Conservation (phyloP, 176 grass and related monocot genomes). For the Raddia distichophylla region DNA sequence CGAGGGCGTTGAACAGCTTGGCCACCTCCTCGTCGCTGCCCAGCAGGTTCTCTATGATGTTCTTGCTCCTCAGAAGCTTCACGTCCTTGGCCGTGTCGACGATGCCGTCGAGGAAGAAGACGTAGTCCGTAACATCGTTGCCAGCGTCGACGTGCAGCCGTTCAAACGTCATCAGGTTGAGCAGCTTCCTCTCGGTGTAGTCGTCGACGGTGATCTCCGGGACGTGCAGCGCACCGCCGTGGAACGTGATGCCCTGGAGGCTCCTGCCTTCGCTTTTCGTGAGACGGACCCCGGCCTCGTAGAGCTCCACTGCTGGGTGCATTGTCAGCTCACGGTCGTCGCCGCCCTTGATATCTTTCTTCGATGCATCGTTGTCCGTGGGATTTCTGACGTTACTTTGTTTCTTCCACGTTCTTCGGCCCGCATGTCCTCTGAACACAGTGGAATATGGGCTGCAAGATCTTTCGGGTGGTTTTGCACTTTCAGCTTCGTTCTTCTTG, state of each 20-base stretch:
- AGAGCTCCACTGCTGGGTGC: constrained; percentile 43
- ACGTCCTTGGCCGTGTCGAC: constrained; percentile 59
- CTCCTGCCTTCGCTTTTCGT: neutral
- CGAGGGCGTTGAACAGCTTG: constrained; percentile 10
- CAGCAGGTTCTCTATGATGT: neutral
- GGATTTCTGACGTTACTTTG: too few species aligned
- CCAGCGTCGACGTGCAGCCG: constrained; percentile 37
- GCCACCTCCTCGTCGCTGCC: constrained; percentile 39
- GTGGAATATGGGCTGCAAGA: too few species aligned
- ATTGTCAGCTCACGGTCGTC: neutral
- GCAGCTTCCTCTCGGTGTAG: constrained; percentile 42
- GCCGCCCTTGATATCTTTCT: too few species aligned
- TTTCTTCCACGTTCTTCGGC: neutral
- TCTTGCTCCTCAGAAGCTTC: constrained; percentile 38
- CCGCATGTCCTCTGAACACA: neutral
- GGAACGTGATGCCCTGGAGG: constrained; percentile 44
- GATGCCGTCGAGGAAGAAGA: constrained; percentile 68
- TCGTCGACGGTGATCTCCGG: constrained; percentile 42
- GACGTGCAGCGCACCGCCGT: constrained; percentile 33
- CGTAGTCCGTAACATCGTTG: constrained; percentile 47
- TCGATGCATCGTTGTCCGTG: too few species aligned
- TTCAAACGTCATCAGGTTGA: constrained; percentile 73
- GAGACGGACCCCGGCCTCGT: constrained; percentile 59
- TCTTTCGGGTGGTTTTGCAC: too few species aligned
- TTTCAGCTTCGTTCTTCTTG: too few species aligned